Percentiles rank a stretch among this genome's conserved stretches.
Conservation (phyloP, 495 filamentous ascomycete genomes). For the Hypomontagnella submonticulosa region DNA sequence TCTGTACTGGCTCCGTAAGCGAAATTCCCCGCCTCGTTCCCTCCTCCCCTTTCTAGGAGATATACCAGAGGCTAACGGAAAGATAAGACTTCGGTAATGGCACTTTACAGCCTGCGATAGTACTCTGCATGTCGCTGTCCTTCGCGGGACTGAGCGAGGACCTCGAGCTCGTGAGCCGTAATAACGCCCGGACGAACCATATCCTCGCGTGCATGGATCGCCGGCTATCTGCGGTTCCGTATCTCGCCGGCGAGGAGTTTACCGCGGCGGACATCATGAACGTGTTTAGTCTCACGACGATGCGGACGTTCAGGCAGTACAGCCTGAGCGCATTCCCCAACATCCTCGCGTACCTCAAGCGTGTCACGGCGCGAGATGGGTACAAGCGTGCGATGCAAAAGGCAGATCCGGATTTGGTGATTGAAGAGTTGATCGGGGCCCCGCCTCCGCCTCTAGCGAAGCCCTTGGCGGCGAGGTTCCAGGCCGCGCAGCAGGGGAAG, state of each 20-base stretch:
- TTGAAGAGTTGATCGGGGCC: conserved; percentile 30
- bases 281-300: conserved; percentile 64
- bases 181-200: conserved; percentile 40
- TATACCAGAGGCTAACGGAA: conserved; percentile 3
- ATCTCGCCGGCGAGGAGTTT: conserved; percentile 68
- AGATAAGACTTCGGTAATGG: conserved; percentile 63
- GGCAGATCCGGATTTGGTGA: conserved; percentile 55
- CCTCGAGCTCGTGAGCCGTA: conserved; percentile 16
- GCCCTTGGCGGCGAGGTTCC: conserved; percentile 12
- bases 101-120: conserved; percentile 59
- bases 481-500: conserved; percentile 6
- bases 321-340: conserved; percentile 56
- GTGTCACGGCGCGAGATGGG: conserved; percentile 53
- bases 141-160: conserved; percentile 17
- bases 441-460: conserved; percentile 29
- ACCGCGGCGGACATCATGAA: conserved; percentile 72
- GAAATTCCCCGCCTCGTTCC: neutral
- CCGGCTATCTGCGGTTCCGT: conserved; percentile 57
- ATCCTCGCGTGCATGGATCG: conserved; percentile 56
- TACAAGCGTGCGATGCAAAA: conserved; percentile 59
- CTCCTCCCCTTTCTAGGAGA: neutral
- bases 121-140: conserved; percentile 17
- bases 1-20: conserved; percentile 67
- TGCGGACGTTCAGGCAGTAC: conserved; percentile 61
- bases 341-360: conserved; percentile 60